Evolutionary conservation across 805 yeast genomes (phyloP).

Genomic region (Candida nitratophila): DNA sequence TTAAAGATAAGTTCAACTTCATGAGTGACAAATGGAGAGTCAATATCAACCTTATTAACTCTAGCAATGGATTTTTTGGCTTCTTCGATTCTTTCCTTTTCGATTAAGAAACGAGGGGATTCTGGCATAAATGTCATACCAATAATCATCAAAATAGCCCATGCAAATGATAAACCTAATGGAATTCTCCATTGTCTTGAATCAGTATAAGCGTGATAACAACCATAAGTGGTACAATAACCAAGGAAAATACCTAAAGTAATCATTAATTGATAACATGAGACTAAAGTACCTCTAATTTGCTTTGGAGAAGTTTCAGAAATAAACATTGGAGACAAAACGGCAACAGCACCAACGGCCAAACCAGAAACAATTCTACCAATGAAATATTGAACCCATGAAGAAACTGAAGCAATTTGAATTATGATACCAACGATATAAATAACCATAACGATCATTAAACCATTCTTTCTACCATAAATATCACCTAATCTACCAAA

Average conservation of each 20-base stretch:
- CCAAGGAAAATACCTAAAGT: constrained; percentile 69
- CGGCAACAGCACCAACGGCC: constrained; percentile 49
- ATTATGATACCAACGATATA: constrained; percentile 56
- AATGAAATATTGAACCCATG: constrained; percentile 59
- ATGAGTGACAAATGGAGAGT: constrained; percentile 46
- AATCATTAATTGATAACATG: constrained; percentile 62
- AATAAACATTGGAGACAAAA: constrained; percentile 50
- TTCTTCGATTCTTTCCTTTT: constrained; percentile 39
- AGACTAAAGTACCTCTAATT: constrained; percentile 64
- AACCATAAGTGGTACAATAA: constrained; percentile 60
- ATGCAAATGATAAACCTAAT: constrained; percentile 39
- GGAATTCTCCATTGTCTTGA: constrained; percentile 67
- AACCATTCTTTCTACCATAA: constrained; percentile 53
- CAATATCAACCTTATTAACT: constrained; percentile 48
- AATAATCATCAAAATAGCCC: constrained; percentile 43
- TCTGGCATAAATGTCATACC: constrained; percentile 62
- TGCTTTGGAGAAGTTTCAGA: constrained; percentile 66
- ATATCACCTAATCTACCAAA: constrained; percentile 52
- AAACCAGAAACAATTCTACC: constrained; percentile 56
- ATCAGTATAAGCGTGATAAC: constrained; percentile 40
- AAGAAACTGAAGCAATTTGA: constrained; percentile 46
- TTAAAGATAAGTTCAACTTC: constrained; percentile 51
- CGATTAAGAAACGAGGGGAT: constrained; percentile 59
- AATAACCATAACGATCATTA: constrained; percentile 45
- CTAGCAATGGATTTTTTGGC: constrained; percentile 50